Base-by-base conservation (phyloP, 2,329 filamentous ascomycete species). In the Aspergillus flavus region DNA sequence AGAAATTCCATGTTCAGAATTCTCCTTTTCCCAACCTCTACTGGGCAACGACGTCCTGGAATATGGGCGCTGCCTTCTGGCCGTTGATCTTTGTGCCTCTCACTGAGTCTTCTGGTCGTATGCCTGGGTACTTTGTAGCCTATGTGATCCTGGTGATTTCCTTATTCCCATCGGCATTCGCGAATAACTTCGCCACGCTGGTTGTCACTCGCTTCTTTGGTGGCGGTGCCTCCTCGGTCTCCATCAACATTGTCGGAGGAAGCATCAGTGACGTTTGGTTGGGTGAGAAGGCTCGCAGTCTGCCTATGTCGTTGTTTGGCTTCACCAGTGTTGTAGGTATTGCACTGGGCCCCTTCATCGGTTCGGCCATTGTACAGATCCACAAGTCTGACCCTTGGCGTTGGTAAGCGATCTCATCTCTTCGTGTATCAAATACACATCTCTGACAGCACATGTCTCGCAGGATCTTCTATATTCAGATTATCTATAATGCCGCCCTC, bases 391-490 rank as follows among this genome's bases (percentile, higher is more conserved):
- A 68, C 9, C 74, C 75, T 1, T 82, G 80, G 80, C 69, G 79
- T 66, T 82, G 80, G 80, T 80, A 69, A 59, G 73, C 10, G 3
- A 21, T 55, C 32, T 7, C 19, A 12, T 4, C 32, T 26, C 16
- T 19, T 32, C 39, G 28, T 14, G 3, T 52, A 11, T 2, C 3
- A 3, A 12, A 52, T 19, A 14, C 14, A 14, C 7, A 7, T 50
- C 32, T 41, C 16, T 30, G 7, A 34, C 10, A 16, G 5, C n/a
- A 26, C 32, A 7, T 16, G 23, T 19, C 7, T 21, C 16, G 16
- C 34, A 81, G 80, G 80, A 81, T 82, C 43, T 83, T 80, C 64
- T 75, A 79, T 32, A 72, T 79, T 30, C 80, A 82, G 23, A 80
- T 82, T 36, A 79, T 81, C 54, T 78, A 81, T 64, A 79, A 80